Conservation (phyloP, 352 stramenopile genomes). For the Pythium biforme region DNA sequence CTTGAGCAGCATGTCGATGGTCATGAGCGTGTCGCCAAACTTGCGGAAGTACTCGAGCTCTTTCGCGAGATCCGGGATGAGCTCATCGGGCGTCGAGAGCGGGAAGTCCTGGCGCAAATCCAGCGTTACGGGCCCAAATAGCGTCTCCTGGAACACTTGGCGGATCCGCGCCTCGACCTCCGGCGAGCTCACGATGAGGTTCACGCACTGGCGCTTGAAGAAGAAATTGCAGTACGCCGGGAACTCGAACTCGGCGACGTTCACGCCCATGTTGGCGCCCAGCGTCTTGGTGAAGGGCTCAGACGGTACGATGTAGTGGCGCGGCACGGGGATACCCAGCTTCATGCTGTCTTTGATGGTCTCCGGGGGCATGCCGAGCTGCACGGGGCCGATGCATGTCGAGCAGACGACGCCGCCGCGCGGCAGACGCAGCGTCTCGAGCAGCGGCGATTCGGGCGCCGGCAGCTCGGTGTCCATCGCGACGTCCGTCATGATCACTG, state of each 20-base stretch:
- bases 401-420: constrained; percentile 72
- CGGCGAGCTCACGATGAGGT: constrained; percentile 77
- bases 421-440: constrained; percentile 73
- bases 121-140: constrained; percentile 75
- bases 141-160: constrained; percentile 88
- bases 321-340: constrained; percentile 90
- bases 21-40: constrained; percentile 88
- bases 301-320: constrained; percentile 94
- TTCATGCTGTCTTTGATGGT: constrained; percentile 98
- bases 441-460: constrained; percentile 25
- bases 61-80: constrained; percentile 74
- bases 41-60: constrained; percentile 90
- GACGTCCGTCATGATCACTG: constrained; percentile 1
- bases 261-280: constrained; percentile 93
- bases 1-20: constrained; percentile 85
- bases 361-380: constrained; percentile 95
- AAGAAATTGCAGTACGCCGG: constrained; percentile 98
- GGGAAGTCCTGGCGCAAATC: constrained; percentile 81
- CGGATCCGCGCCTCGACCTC: constrained; percentile 82
- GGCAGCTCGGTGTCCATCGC: neutral
- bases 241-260: constrained; percentile 97
- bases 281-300: constrained; percentile 95
- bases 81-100: constrained; percentile 43
- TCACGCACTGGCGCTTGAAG: constrained; percentile 86
- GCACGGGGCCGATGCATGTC: constrained; percentile 77